phyloP scores from a whole-genome alignment of 2,329 filamentous ascomycete species.

The Arachnopeziza araneosa region DNA sequence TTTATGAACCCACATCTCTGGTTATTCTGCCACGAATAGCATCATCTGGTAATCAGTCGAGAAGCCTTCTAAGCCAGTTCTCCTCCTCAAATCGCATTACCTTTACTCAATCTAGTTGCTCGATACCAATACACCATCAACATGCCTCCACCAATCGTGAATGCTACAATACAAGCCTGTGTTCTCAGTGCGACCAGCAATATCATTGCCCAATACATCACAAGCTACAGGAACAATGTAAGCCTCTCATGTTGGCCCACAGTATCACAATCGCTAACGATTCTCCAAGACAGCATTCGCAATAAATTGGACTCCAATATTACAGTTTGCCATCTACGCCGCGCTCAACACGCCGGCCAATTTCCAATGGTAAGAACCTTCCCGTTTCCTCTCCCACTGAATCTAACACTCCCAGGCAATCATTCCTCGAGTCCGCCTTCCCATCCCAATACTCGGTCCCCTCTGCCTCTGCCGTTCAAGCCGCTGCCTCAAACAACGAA shows the following conservation, averaged over 20 bases:
- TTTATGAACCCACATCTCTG: too few relatives aligned
- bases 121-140: neutral
- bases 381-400: neutral
- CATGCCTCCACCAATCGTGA: constrained; percentile 46
- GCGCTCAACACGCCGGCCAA: constrained; percentile 74
- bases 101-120: neutral
- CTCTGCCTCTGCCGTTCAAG: constrained; percentile 35
- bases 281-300: constrained; percentile 47
- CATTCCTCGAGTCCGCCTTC: constrained; percentile 67
- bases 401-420: constrained; percentile 54
- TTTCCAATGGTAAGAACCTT: constrained; percentile 61
- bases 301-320: constrained; percentile 61
- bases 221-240: constrained; percentile 56
- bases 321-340: constrained; percentile 73
- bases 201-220: constrained; percentile 65
- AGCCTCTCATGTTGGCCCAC: constrained; percentile 12
- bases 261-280: neutral
- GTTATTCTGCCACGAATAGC: too few relatives aligned
- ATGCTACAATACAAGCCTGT: constrained; percentile 59
- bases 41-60: neutral
- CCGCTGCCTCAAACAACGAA: constrained; percentile 37
- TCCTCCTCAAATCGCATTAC: neutral
- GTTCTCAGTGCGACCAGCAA: constrained; percentile 64
- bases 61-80: neutral
- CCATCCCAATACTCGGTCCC: constrained; percentile 53